Percentiles rank a stretch among this genome's conserved stretches.
phyloP scores from a whole-genome alignment of 257 asterid genomes.

The Gynochthodes officinalis region DNA sequence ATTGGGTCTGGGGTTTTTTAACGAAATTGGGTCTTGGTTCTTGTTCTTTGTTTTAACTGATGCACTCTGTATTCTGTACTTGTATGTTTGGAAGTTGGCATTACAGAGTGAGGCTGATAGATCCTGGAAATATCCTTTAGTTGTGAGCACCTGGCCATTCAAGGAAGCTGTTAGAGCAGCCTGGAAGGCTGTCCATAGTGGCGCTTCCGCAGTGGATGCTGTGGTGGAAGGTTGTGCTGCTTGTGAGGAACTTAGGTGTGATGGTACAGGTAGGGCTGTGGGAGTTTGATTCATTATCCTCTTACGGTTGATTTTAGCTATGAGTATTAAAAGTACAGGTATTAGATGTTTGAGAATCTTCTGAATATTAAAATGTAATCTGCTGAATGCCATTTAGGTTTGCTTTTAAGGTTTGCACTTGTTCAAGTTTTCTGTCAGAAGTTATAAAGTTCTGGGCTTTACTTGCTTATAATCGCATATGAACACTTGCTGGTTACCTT shows the following conservation, averaged over 20 bases:
- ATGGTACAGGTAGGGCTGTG: slow-evolving; percentile 74
- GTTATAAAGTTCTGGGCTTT: not conserved
- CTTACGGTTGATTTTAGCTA: not conserved
- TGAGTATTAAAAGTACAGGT: not conserved
- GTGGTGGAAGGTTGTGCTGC: slow-evolving; percentile 87
- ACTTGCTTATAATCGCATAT: not conserved
- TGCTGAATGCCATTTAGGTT: not conserved
- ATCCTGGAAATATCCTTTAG: slow-evolving; percentile 52
- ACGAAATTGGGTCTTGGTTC: not conserved
- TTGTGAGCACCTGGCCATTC: slow-evolving; percentile 97
- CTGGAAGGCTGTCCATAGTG: slow-evolving; percentile 57
- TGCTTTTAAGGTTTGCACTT: not conserved
- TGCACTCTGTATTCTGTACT: not conserved
- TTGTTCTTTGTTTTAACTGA: not conserved
- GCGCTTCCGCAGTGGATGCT: slow-evolving; percentile 79
- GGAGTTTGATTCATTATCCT: not conserved
- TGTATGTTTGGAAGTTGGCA: slow-evolving; percentile 30
- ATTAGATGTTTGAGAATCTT: not conserved
- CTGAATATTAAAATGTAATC: not conserved
- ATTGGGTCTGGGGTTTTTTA: too few relatives aligned
- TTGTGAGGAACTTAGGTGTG: slow-evolving; percentile 83
- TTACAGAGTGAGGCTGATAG: slow-evolving; percentile 42
- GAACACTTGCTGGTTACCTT: not conserved
- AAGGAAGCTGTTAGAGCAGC: slow-evolving; percentile 91
- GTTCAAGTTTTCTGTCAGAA: not conserved